Evolutionary conservation across 2,329 filamentous ascomycete species (phyloP).

Genomic region (Colletotrichum sidae): DNA sequence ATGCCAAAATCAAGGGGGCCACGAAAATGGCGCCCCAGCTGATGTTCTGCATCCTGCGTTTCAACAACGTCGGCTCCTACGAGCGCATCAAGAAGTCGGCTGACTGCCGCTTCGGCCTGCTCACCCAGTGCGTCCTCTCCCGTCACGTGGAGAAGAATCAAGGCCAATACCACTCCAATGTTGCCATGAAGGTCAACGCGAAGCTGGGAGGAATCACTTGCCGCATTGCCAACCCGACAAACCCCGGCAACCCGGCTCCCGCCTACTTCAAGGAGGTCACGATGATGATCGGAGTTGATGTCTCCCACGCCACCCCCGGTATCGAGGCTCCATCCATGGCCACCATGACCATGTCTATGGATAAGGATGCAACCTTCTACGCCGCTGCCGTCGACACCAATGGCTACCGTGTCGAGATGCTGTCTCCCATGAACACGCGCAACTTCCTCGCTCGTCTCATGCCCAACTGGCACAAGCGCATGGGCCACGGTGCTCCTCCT

Average conservation of each 20-base stretch:
- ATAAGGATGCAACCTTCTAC: slow-evolving; percentile 79
- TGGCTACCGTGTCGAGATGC: slow-evolving; percentile 83
- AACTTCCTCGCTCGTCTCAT: slow-evolving; percentile 74
- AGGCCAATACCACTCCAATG: slow-evolving; percentile 91
- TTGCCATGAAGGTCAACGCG: slow-evolving; percentile 96
- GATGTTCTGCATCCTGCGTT: slow-evolving; percentile 80
- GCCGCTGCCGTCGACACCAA: slow-evolving; percentile 86
- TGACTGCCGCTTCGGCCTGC: slow-evolving; percentile 86
- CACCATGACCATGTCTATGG: slow-evolving; percentile 86
- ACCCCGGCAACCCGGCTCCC: slow-evolving; percentile 36
- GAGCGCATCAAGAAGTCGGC: slow-evolving; percentile 88
- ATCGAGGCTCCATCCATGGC: slow-evolving; percentile 79
- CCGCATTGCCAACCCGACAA: slow-evolving; percentile 47
- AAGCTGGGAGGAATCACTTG: slow-evolving; percentile 90
- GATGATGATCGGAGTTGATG: slow-evolving; percentile 85
- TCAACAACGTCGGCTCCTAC: slow-evolving; percentile 79
- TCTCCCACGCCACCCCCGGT: slow-evolving; percentile 84
- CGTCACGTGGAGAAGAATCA: slow-evolving; percentile 76
- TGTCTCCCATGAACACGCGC: slow-evolving; percentile 74
- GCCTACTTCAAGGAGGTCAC: slow-evolving; percentile 51
- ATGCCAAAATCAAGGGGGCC: slow-evolving; percentile 64
- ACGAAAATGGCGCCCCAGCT: slow-evolving; percentile 75
- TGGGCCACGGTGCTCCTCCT: slow-evolving; percentile 61
- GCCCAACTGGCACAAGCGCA: slow-evolving; percentile 71
- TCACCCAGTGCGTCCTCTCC: slow-evolving; percentile 84